phyloP scores from a whole-genome alignment of 1,139 yeast species.

The Debaryomyces subglobosus region DNA sequence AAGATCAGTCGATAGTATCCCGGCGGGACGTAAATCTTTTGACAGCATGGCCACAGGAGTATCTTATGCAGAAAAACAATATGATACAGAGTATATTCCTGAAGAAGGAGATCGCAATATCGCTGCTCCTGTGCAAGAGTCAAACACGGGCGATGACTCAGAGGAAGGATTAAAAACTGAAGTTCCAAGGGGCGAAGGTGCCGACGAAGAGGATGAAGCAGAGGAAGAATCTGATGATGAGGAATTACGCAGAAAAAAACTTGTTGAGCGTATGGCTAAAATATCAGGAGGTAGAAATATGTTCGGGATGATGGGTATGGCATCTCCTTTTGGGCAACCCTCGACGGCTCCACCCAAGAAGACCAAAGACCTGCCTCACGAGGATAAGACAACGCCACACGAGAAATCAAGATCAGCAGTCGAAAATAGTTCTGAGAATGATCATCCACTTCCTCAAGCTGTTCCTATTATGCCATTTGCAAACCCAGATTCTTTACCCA shows the following conservation, averaged over 20 bases:
- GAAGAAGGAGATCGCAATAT: constrained; percentile 18
- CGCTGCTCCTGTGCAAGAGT: constrained; percentile 2
- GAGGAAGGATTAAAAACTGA: constrained; percentile 16
- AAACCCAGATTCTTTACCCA: constrained; percentile 23
- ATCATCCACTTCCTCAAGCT: constrained; percentile 28
- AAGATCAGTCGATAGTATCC: neutral
- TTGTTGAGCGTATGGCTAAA: constrained; percentile 95
- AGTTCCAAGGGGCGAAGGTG: constrained; percentile 16
- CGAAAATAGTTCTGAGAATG: constrained; percentile 15
- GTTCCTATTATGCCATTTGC: constrained; percentile 59
- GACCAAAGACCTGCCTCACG: constrained; percentile 9
- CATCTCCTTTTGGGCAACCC: constrained; percentile 37
- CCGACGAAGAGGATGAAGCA: constrained; percentile 26
- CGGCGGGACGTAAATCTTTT: neutral
- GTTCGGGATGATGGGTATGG: constrained; percentile 79
- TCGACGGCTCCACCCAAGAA: constrained; percentile 18
- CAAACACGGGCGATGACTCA: constrained; percentile 6
- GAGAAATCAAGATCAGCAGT: constrained; percentile 16
- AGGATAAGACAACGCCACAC: constrained; percentile 13
- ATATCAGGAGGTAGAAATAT: constrained; percentile 91
- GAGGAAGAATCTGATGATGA: constrained; percentile 64
- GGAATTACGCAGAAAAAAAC: constrained; percentile 73
- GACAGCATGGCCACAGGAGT: constrained; percentile 2
- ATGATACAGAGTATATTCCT: constrained; percentile 7
- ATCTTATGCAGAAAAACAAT: neutral